Base-by-base conservation (phyloP, 2,329 filamentous ascomycete species). In the Ophiostoma quercus region DNA sequence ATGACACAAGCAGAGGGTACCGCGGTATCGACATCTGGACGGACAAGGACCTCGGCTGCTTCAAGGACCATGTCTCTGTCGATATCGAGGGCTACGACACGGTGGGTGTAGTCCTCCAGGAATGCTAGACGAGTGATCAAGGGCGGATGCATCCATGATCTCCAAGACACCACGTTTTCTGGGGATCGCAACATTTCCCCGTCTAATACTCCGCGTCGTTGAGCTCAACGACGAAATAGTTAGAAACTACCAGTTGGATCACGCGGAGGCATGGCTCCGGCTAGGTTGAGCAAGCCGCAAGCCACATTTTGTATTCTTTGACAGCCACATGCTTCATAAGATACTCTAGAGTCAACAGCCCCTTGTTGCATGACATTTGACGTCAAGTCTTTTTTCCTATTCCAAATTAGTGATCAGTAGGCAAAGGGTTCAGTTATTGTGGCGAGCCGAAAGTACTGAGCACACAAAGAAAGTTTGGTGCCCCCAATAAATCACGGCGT, bases 11-110 rank as follows among this genome's bases (percentile, higher is more conserved):
- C 73, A 73, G 25, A 29, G 51, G 51, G 8, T 83, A 82, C 68
- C 73, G 77, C 1, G 79, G 84, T 1, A 78, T 77, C 3, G 79
- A 85, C 75, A 79, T 82, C 72, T 85, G 83, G 82, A 82, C 77
- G 1, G 82, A 80, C 3, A 73, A 79, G 71, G 76, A 77, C 60
- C 66, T 84, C 16, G 79, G 82, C 2, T 77, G 73, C 41, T 75
- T 79, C n/a, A 73, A 71, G 60, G 75, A 75, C 7, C 74, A 74
- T 19, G 74, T 79, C 43, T 73, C 71, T 3, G 71, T 76, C 12
- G 72, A 75, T 3, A 74, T 81, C 5, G 75, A 72, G 43, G 73
- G 74, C 19, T 79, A 81, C 73, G 80, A 81, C 70, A 80, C 78
- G 1, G 79, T 63, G 76, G 78, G 3, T 69, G 74, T n/a, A 3